phyloP scores from a whole-genome alignment of 768 basidiomycete genomes.

The Lactifluus volemus region DNA sequence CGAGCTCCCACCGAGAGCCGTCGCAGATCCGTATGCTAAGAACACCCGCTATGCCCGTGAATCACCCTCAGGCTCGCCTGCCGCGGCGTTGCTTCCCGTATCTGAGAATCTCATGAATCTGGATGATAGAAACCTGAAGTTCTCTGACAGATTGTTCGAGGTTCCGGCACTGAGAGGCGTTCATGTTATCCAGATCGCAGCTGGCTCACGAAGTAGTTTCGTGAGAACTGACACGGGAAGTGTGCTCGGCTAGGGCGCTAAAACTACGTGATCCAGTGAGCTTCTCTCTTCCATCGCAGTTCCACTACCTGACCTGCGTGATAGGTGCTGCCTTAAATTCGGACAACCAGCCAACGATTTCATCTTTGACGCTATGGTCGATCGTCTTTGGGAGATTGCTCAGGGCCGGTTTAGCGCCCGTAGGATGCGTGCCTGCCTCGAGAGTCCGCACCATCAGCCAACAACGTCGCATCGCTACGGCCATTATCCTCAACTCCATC shows the following conservation, averaged over 20 bases:
- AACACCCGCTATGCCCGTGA: slow-evolving; percentile 34
- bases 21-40: slow-evolving; percentile 42
- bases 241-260: slow-evolving; percentile 86
- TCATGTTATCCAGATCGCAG: slow-evolving; percentile 56
- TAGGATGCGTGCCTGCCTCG: slow-evolving; percentile 94
- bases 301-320: background rate
- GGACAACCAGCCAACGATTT: slow-evolving; percentile 87
- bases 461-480: slow-evolving; percentile 90
- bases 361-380: slow-evolving; percentile 95
- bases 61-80: slow-evolving; percentile 17
- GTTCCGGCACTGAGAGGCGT: slow-evolving; percentile 64
- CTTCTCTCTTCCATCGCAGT: slow-evolving; percentile 11
- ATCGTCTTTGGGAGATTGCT: slow-evolving; percentile 98
- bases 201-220: slow-evolving; percentile 68
- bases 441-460: slow-evolving; percentile 80
- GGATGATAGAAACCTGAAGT: slow-evolving; percentile 43
- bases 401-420: slow-evolving; percentile 97
- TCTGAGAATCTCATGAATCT: slow-evolving; percentile 17
- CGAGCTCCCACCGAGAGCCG: slow-evolving; percentile 49
- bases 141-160: slow-evolving; percentile 64
- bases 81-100: slow-evolving; percentile 24
- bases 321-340: slow-evolving; percentile 84
- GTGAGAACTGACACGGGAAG: slow-evolving; percentile 57
- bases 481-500: slow-evolving; percentile 93
- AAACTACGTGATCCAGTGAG: slow-evolving; percentile 93